phyloP scores from a whole-genome alignment of 805 yeast genomes.

The Myxozyma vanderwaltii region DNA sequence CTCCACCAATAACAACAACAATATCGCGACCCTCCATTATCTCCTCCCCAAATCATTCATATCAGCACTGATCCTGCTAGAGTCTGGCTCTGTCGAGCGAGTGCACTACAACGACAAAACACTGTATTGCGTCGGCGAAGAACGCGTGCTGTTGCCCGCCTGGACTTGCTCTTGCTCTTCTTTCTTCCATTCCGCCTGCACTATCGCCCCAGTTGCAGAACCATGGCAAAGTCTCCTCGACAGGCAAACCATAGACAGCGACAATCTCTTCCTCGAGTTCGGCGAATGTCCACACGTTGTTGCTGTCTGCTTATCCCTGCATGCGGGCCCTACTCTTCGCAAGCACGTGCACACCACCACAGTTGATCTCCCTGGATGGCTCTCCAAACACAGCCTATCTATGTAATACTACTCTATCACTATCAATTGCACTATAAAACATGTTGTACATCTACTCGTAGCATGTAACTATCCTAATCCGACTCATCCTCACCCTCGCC shows the following conservation, averaged over 20 bases:
- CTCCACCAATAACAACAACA: background rate
- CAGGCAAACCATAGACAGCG: background rate
- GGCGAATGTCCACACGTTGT: conserved; percentile 26
- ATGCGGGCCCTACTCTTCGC: background rate
- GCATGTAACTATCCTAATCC: background rate
- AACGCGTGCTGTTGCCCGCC: conserved; percentile 8
- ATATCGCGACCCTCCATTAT: conserved; percentile 12
- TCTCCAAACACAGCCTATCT: background rate
- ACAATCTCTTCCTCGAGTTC: conserved; percentile 6
- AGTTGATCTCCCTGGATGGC: background rate
- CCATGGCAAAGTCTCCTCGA: background rate
- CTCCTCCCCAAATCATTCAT: conserved; percentile 16
- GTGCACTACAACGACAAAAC: background rate
- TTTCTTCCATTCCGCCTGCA: conserved; percentile 8
- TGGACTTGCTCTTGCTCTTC: conserved; percentile 21
- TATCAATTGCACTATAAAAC: background rate
- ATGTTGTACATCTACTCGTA: no score
- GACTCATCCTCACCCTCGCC: conserved; percentile 20
- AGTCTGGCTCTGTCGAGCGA: conserved; percentile 9
- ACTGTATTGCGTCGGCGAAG: background rate
- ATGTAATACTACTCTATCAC: no score
- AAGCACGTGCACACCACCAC: background rate
- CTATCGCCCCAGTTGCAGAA: conserved; percentile 1
- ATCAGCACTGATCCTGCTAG: conserved; percentile 17
- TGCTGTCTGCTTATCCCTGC: conserved; percentile 13